phyloP scores from a whole-genome alignment of 768 basidiomycete species.

The Pulveroboletus sp. region DNA sequence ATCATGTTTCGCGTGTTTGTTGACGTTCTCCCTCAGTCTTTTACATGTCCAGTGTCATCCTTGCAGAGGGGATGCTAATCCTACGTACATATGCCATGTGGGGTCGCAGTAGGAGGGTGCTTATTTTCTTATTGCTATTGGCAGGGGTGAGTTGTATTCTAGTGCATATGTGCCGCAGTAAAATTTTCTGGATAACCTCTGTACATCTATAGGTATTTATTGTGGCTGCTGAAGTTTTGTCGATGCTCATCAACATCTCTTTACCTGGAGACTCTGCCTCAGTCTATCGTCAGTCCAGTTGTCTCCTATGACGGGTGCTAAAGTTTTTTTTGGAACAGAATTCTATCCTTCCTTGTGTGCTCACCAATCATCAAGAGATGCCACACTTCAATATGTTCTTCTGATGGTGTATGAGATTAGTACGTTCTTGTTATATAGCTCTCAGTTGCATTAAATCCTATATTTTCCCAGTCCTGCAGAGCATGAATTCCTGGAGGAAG shows the following conservation, averaged over 20 bases:
- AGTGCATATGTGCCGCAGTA: background rate
- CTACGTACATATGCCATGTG: conserved; percentile 26
- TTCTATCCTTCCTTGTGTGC: conserved; percentile 13
- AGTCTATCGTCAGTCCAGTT: conserved; percentile 14
- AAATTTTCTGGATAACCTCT: background rate
- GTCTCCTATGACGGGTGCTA: background rate
- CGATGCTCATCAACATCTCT: background rate
- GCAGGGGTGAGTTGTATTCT: conserved; percentile 9
- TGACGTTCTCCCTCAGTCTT: conserved; percentile 8
- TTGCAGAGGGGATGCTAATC: conserved; percentile 17
- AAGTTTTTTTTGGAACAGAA: background rate
- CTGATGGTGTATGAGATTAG: conserved; percentile 18
- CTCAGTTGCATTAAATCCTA: background rate
- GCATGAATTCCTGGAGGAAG: conserved; percentile 22
- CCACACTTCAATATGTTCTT: conserved; percentile 9
- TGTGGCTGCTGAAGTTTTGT: conserved; percentile 6
- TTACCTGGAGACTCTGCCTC: conserved; percentile 16
- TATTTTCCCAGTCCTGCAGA: conserved; percentile 15
- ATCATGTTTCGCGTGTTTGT: background rate
- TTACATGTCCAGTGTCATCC: conserved; percentile 9
- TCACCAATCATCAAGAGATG: conserved; percentile 10
- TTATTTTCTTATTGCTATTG: conserved; percentile 13
- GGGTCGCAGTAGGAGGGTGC: conserved; percentile 13
- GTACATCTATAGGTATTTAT: conserved; percentile 6
- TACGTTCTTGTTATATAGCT: conserved; percentile 1